Evolutionary conservation across 2,329 filamentous ascomycete species (phyloP).

Genomic region (Diaporthe ampelina): DNA sequence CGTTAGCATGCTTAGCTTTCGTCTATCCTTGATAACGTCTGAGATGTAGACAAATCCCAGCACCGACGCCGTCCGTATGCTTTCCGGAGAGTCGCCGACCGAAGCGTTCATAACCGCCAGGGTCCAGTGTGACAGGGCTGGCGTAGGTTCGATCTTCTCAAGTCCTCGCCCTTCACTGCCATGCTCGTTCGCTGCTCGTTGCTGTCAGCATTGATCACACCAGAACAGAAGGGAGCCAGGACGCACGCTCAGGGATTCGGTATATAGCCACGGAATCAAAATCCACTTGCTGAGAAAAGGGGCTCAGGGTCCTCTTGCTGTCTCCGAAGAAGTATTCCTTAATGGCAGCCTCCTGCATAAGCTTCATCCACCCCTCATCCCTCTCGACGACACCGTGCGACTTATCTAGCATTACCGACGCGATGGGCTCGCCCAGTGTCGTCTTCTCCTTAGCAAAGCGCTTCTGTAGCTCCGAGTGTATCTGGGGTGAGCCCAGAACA

Average conservation of each 20-base stretch:
- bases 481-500: conserved; percentile 82
- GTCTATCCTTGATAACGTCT: conserved; percentile 88
- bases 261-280: conserved; percentile 83
- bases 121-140: conserved; percentile 82
- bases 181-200: conserved; percentile 47
- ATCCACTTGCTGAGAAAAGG: conserved; percentile 87
- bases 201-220: conserved; percentile 12
- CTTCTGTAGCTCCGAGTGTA: conserved; percentile 81
- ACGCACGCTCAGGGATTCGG: conserved; percentile 73
- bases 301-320: conserved; percentile 81
- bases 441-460: conserved; percentile 73
- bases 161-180: conserved; percentile 59
- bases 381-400: conserved; percentile 88
- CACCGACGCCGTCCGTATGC: conserved; percentile 84
- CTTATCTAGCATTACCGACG: conserved; percentile 83
- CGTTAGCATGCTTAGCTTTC: conserved; percentile 83
- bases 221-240: neutral
- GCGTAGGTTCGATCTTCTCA: conserved; percentile 74
- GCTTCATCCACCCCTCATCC: conserved; percentile 80
- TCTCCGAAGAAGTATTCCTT: conserved; percentile 97
- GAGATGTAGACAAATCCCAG: conserved; percentile 95
- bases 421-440: conserved; percentile 75
- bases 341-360: conserved; percentile 80
- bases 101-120: conserved; percentile 87
- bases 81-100: conserved; percentile 76